Percentiles rank a stretch among this genome's conserved stretches.
Evolutionary conservation across 2,329 filamentous ascomycete genomes (phyloP).

Genomic region (Geosmithia putterillii): DNA sequence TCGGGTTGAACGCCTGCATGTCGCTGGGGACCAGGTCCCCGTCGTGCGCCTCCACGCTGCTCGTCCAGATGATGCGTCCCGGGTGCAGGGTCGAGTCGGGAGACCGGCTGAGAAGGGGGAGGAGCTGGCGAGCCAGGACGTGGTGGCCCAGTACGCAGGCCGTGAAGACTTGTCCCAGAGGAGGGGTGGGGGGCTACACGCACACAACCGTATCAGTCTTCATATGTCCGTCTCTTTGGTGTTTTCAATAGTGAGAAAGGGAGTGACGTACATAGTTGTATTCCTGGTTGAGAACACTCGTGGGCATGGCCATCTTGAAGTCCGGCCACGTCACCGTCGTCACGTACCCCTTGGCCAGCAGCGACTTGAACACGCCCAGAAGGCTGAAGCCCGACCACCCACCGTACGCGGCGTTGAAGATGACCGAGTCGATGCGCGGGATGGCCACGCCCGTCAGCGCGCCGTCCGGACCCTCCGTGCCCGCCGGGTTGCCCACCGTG

Average conservation of each 20-base stretch:
- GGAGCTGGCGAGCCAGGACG: constrained; percentile 67
- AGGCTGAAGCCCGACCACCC: constrained; percentile 76
- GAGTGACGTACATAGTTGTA: constrained; percentile 17
- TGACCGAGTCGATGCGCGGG: constrained; percentile 62
- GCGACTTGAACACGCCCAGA: constrained; percentile 37
- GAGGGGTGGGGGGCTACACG: constrained; percentile 36
- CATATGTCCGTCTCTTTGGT: background rate
- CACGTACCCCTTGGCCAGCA: constrained; percentile 47
- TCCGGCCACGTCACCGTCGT: constrained; percentile 63
- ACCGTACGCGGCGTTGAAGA: constrained; percentile 83
- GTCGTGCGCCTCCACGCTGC: constrained; percentile 58
- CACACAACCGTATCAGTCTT: background rate
- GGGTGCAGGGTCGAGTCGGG: constrained; percentile 27
- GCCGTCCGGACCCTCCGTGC: constrained; percentile 10
- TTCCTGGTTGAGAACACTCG: constrained; percentile 26
- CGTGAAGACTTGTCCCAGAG: constrained; percentile 72
- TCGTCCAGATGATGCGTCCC: constrained; percentile 76
- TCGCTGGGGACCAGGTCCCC: constrained; percentile 52
- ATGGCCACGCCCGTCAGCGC: constrained; percentile 32
- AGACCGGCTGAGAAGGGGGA: constrained; percentile 53
- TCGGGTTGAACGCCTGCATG: constrained; percentile 55
- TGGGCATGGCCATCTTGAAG: constrained; percentile 55
- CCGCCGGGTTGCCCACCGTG: constrained; percentile 31
- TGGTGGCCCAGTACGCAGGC: constrained; percentile 96
- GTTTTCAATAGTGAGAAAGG: background rate